A percentile compares a stretch with the other conserved stretches of the same genome.
Conservation (phyloP, 495 filamentous ascomycete species). For the Aspergillus ellipticus region DNA sequence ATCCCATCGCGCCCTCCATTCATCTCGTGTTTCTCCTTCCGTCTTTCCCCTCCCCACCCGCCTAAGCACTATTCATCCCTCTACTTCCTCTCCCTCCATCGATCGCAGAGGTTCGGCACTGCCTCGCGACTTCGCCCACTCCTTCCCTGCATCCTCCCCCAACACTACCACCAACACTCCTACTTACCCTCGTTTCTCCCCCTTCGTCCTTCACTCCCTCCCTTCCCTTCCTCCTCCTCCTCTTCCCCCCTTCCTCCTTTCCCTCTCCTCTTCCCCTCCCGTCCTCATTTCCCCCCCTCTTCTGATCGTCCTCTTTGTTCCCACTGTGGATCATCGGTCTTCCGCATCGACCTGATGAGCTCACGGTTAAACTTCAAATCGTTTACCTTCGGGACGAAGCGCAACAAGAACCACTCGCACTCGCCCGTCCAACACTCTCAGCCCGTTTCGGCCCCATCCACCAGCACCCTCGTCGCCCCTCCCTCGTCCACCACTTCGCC, state of each 20-base stretch:
- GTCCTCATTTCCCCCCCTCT: conserved; percentile 8
- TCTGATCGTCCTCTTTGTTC: conserved; percentile 13
- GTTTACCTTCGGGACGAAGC: conserved; percentile 44
- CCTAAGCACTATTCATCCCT: not conserved
- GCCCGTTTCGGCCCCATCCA: conserved; percentile 15
- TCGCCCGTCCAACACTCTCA: conserved; percentile 14
- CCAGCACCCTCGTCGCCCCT: conserved; percentile 25
- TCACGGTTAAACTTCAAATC: conserved; percentile 50
- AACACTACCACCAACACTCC: too few relatives aligned
- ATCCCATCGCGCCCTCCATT: not conserved
- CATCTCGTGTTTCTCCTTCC: not conserved
- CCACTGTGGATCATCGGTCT: conserved; percentile 16
- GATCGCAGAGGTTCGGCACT: not conserved
- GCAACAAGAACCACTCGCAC: conserved; percentile 34
- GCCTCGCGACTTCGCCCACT: conserved; percentile 4
- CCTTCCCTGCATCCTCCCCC: not conserved
- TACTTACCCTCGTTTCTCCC: not conserved
- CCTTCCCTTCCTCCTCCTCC: conserved; percentile 11
- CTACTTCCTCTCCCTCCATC: not conserved
- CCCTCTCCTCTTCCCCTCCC: conserved; percentile 5
- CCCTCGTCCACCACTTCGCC: conserved; percentile 35
- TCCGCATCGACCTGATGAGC: conserved; percentile 49
- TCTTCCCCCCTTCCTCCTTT: conserved; percentile 14
- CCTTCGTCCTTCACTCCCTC: conserved; percentile 5
- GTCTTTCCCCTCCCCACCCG: not conserved